Evolutionary conservation across 208 protist species (phyloP), one percentile per base, ranked within the genome.

Genomic region (Crithidia fasciculata): DNA sequence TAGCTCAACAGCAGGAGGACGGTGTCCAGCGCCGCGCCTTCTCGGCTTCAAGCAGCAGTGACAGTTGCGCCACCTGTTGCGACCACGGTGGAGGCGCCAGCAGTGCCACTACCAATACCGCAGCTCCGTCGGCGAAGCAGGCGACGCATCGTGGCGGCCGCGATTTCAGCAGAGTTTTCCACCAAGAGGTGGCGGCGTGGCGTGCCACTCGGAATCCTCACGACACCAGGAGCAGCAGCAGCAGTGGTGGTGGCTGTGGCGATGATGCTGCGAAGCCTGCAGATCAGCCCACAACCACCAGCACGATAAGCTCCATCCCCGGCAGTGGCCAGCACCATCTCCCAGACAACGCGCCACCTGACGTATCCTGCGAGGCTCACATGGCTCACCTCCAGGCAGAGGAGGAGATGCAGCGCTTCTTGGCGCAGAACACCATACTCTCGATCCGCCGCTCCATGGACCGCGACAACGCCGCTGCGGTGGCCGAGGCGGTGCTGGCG

Each of bases 351-450:
- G 62, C 19, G 3, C 37, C 62, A 19, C 45, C 45, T 28, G 62
- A 37, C 37, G 15, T 68, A 49, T 40, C 36, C 19, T 43, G 57
- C 49, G 62, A 68, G 12, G 62, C 45, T 13, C 57, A 55, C 62
- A 49, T 68, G 28, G 57, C n/a, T 19, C 60, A 69, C 13, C 72
- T 58, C 9, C 37, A 63, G 56, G 62, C 72, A 7, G 62, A 56
- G 53, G 72, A 61, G 53, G 61, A 69, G 61, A 76, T 76, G 72
- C 61, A 76, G 56, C 72, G 72, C 16, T 76, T 76, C 18, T 52
- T 76, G 4, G 72, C 72, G 12, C 62, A 69, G 39, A 76, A 76
- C 63, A 64, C 72, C 16, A 55, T 76, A 55, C 60, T 50, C 37
- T 76, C 72, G 6, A 76, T 76, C 15, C 72, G 57, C 8, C 72